Evolutionary conservation across 2,329 filamentous ascomycete species (phyloP).

Genomic region (Sporothrix mexicana): DNA sequence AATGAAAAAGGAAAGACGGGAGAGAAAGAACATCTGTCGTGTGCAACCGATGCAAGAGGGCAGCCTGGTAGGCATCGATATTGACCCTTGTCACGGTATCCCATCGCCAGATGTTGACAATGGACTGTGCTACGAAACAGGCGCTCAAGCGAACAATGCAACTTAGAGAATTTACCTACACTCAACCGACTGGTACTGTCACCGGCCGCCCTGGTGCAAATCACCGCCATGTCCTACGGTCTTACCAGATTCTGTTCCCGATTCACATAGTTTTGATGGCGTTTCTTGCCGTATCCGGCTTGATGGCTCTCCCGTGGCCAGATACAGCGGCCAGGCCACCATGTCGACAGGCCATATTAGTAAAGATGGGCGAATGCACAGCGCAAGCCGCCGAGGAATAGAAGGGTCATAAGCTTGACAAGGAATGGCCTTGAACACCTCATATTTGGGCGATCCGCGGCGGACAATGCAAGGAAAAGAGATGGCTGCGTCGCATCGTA

Average conservation of each 20-base stretch:
- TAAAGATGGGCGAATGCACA: not conserved
- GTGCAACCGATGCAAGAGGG: not conserved
- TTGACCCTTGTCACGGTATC: not conserved
- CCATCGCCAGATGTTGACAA: not conserved
- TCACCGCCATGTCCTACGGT: not conserved
- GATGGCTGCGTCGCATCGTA: not conserved
- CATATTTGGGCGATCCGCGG: not conserved
- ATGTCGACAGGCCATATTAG: not conserved
- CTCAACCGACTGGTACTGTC: not conserved
- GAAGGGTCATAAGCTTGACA: not conserved
- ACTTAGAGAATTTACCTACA: not conserved
- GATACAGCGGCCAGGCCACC: conserved; percentile 13
- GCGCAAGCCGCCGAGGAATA: not conserved
- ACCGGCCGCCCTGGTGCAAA: conserved; percentile 19
- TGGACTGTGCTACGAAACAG: conserved; percentile 11
- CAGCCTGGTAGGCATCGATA: conserved; percentile 16
- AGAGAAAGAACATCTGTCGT: not conserved
- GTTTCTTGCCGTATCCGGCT: not conserved
- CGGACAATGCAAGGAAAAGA: not conserved
- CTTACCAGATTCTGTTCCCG: conserved; percentile 3
- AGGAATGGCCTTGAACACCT: not conserved
- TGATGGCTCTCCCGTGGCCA: conserved; percentile 24
- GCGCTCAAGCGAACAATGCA: conserved; percentile 6
- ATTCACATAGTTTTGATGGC: not conserved
- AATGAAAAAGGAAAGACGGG: too few relatives aligned